A percentile compares a stretch with the other conserved stretches of the same genome.
phyloP scores from a whole-genome alignment of 108 stramenopile genomes.

The Seminavis robusta region DNA sequence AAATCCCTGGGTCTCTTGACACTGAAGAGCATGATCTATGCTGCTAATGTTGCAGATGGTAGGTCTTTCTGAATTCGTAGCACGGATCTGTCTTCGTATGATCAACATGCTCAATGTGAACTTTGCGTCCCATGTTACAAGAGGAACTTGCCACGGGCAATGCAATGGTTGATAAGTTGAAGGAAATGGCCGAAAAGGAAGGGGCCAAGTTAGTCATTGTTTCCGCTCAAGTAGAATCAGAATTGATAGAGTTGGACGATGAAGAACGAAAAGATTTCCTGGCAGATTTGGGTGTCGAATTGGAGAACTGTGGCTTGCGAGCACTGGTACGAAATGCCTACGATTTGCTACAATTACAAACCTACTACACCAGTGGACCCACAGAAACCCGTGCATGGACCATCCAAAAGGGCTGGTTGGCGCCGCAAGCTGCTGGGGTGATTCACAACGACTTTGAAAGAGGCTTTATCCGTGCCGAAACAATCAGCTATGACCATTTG shows the following conservation, averaged over 20 bases:
- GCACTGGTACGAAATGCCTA: conserved; percentile 88
- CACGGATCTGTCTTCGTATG: too few relatives aligned
- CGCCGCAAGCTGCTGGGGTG: conserved; percentile 95
- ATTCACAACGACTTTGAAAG: conserved; percentile 98
- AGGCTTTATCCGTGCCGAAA: conserved; percentile 98
- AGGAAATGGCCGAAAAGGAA: conserved; percentile 73
- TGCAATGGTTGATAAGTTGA: conserved; percentile 76
- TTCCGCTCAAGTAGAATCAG: conserved; percentile 96
- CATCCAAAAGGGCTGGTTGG: conserved; percentile 90
- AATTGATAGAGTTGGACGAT: conserved; percentile 81
- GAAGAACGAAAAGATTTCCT: conserved; percentile 88
- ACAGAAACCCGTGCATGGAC: conserved; percentile 98
- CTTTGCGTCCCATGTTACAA: too few relatives aligned
- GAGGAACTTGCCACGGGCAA: conserved; percentile 93
- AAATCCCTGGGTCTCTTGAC: conserved; percentile 86
- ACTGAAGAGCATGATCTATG: conserved; percentile 93
- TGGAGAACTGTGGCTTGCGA: conserved; percentile 89
- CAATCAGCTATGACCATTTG: conserved; percentile 91
- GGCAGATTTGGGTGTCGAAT: conserved; percentile 78
- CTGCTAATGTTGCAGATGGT: conserved; percentile 96
- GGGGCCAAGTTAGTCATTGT: conserved; percentile 91
- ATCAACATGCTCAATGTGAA: too few relatives aligned
- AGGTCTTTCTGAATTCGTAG: too few relatives aligned
- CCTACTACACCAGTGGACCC: conserved; percentile 96
- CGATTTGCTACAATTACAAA: conserved; percentile 86